phyloP scores from a whole-genome alignment of 1,139 yeast species.

The Candida sp. region DNA sequence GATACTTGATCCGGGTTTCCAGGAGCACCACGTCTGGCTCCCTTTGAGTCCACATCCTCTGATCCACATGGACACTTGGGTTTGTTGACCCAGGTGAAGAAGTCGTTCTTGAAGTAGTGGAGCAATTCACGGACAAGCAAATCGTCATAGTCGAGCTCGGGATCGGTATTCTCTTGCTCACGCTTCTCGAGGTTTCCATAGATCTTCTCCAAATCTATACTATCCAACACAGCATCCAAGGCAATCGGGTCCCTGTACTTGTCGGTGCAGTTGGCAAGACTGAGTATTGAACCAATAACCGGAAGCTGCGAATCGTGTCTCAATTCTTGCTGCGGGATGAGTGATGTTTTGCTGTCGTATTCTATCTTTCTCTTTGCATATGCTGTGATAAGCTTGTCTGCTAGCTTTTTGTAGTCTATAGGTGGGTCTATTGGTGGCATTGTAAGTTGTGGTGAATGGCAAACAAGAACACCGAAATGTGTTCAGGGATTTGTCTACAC shows the following conservation, averaged over 20 bases:
- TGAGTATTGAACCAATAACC: conserved; percentile 8
- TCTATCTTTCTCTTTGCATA: conserved; percentile 8
- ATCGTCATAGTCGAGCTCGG: conserved; percentile 60
- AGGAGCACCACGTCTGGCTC: conserved; percentile 14
- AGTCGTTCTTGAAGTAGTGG: conserved; percentile 77
- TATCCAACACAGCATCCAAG: conserved; percentile 14
- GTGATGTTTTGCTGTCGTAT: conserved; percentile 1
- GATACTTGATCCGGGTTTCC: conserved; percentile 36
- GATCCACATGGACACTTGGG: conserved; percentile 66
- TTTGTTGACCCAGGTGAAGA: conserved; percentile 83
- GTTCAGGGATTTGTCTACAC: background rate
- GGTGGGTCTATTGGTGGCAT: conserved; percentile 7
- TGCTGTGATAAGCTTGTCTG: conserved; percentile 8
- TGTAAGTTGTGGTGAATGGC: background rate
- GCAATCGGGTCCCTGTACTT: conserved; percentile 9
- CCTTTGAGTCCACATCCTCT: conserved; percentile 18
- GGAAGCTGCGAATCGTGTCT: conserved; percentile 4
- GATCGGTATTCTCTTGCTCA: conserved; percentile 17
- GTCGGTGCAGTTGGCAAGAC: conserved; percentile 7
- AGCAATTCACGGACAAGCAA: conserved; percentile 69
- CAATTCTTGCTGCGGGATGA: background rate
- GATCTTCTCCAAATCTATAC: conserved; percentile 39
- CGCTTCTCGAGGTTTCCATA: conserved; percentile 40
- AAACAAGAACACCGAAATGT: background rate
- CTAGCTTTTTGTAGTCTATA: conserved; percentile 8